These are phyloP conservation scores for Cenchrus fungigraminus DNA, from an alignment of 176 grass and related monocot genomes.

Conservation along the genomic window DNA sequence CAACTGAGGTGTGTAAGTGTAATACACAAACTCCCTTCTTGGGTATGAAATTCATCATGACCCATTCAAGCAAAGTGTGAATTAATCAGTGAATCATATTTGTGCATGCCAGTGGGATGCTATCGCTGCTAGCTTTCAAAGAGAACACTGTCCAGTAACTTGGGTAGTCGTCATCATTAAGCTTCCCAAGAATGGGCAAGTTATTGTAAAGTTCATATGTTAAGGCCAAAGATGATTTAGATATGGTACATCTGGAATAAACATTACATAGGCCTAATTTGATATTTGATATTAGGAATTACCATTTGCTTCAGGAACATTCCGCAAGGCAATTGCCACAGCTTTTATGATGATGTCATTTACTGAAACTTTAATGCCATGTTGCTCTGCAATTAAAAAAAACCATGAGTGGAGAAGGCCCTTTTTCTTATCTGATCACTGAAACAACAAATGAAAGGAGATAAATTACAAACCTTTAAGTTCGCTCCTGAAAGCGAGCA, in stretches of 20 bases:
- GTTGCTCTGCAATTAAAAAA: slow-evolving; percentile 71
- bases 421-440: slow-evolving; percentile 31
- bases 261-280: slow-evolving; percentile 10
- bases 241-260: slow-evolving; percentile 8
- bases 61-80: slow-evolving; percentile 5
- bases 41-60: neutral
- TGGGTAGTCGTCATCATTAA: neutral
- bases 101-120: neutral
- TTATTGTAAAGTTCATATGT: neutral
- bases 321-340: slow-evolving; percentile 91
- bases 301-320: slow-evolving; percentile 96
- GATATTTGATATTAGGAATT: slow-evolving; percentile 33
- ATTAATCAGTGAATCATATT: slow-evolving; percentile 25
- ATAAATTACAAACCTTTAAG: slow-evolving; percentile 71
- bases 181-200: neutral
- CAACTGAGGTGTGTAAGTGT: slow-evolving; percentile 7
- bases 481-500: slow-evolving; percentile 90
- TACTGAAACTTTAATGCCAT: slow-evolving; percentile 92
- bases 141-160: neutral
- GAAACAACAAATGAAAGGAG: slow-evolving; percentile 30
- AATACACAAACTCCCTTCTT: slow-evolving; percentile 11
- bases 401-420: slow-evolving; percentile 22
- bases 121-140: slow-evolving; percentile 25
- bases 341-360: slow-evolving; percentile 99
- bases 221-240: neutral